Evolutionary conservation across 805 yeast genomes (phyloP).

Genomic region (Lachancea waltii): DNA sequence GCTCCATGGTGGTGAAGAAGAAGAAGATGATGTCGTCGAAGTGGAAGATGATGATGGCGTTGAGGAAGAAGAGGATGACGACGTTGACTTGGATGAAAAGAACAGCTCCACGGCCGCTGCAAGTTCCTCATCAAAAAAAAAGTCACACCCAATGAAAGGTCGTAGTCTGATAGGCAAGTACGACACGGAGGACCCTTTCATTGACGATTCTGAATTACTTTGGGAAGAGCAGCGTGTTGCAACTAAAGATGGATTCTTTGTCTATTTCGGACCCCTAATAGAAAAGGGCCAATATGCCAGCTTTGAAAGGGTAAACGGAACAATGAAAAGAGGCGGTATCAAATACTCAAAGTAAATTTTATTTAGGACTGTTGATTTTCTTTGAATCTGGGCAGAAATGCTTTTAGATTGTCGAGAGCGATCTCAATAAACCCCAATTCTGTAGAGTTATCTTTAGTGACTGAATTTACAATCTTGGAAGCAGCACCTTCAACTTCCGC

Average conservation of each 20-base stretch:
- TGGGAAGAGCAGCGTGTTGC: conserved; percentile 93
- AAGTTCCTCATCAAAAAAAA: conserved; percentile 25
- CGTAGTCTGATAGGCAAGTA: conserved; percentile 83
- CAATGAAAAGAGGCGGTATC: conserved; percentile 35
- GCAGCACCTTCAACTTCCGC: conserved; percentile 29
- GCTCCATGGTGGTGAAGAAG: conserved; percentile 14
- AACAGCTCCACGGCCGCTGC: conserved; percentile 18
- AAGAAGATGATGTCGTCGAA: conserved; percentile 10
- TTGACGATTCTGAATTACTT: conserved; percentile 85
- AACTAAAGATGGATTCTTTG: conserved; percentile 92
- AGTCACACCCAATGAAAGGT: conserved; percentile 39
- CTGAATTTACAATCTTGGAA: conserved; percentile 20
- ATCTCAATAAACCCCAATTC: conserved; percentile 27
- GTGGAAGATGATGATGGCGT: conserved; percentile 21
- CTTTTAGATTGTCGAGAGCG: conserved; percentile 22
- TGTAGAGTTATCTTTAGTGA: conserved; percentile 15
- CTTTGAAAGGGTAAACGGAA: conserved; percentile 42
- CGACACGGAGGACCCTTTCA: conserved; percentile 90
- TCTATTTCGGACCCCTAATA: conserved; percentile 84
- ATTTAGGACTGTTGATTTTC: neutral
- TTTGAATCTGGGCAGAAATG: conserved; percentile 5
- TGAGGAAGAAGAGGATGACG: conserved; percentile 25
- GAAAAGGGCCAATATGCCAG: conserved; percentile 49
- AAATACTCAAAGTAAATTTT: conserved; percentile 22
- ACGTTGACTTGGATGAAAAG: conserved; percentile 14